phyloP scores from a whole-genome alignment of 345 rosid genomes.

The Ricinus communis region DNA sequence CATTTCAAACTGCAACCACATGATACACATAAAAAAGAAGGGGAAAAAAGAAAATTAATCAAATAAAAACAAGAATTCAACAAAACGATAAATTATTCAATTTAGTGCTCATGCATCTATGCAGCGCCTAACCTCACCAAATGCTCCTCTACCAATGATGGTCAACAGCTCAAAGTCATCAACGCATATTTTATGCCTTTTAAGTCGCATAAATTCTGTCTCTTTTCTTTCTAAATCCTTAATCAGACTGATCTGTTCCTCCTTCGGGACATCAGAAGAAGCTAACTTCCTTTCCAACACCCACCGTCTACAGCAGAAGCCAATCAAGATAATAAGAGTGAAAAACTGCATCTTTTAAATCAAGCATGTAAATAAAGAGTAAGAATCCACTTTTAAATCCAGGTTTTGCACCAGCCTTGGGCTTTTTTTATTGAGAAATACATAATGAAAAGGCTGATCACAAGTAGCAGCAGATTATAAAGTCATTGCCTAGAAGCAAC shows the following conservation, averaged over 20 bases:
- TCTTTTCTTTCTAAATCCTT: slow-evolving; percentile 94
- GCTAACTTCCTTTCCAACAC: slow-evolving; percentile 87
- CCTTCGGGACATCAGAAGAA: slow-evolving; percentile 83
- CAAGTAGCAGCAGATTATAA: slow-evolving; percentile 5
- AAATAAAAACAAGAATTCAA: slow-evolving; percentile 1
- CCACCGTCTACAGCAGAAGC: slow-evolving; percentile 68
- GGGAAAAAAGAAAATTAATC: slow-evolving; percentile 2
- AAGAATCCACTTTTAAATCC: slow-evolving; percentile 9
- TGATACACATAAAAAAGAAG: slow-evolving; percentile 1
- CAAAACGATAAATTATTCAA: slow-evolving; percentile 6
- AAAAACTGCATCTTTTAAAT: slow-evolving; percentile 9
- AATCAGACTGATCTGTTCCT: slow-evolving; percentile 81
- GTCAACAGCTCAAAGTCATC: slow-evolving; percentile 94
- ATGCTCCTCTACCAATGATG: slow-evolving; percentile 91
- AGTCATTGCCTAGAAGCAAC: slow-evolving; percentile 9
- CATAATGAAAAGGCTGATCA: slow-evolving; percentile 5
- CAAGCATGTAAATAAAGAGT: neutral
- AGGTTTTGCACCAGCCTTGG: slow-evolving; percentile 1
- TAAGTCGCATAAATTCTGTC: slow-evolving; percentile 93
- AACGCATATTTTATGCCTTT: slow-evolving; percentile 85
- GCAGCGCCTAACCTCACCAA: slow-evolving; percentile 74
- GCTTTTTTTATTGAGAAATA: slow-evolving; percentile 4
- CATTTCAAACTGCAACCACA: slow-evolving; percentile 10
- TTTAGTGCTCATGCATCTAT: slow-evolving; percentile 3
- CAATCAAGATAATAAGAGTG: slow-evolving; percentile 21